Percentiles rank a stretch among this genome's conserved stretches.
Conservation (phyloP, 2,329 filamentous ascomycete genomes). For the Calonectria montana region DNA sequence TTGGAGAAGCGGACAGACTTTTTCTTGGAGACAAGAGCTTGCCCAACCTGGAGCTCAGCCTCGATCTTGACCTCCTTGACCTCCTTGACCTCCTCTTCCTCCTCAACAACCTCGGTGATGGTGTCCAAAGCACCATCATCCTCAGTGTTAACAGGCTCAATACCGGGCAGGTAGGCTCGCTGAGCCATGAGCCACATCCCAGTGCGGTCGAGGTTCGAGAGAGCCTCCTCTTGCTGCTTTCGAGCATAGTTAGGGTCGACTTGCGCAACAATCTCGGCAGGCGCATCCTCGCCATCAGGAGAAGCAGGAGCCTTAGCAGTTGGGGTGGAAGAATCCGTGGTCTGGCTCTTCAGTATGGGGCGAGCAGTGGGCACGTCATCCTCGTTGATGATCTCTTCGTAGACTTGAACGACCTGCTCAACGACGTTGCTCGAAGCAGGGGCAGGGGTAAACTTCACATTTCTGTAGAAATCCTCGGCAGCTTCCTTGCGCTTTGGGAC, state of each 20-base stretch:
- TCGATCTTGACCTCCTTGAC: conserved; percentile 43
- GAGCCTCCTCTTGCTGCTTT: conserved; percentile 76
- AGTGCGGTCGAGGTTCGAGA: conserved; percentile 85
- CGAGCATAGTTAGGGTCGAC: conserved; percentile 81
- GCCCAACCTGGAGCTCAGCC: conserved; percentile 41
- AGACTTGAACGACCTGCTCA: conserved; percentile 75
- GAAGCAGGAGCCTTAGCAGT: conserved; percentile 50
- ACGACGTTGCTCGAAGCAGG: conserved; percentile 55
- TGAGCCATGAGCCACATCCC: conserved; percentile 89
- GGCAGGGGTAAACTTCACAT: conserved; percentile 50
- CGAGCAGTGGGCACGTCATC: conserved; percentile 75
- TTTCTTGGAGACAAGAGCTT: conserved; percentile 58
- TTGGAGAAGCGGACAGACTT: conserved; percentile 83
- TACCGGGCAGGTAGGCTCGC: conserved; percentile 77
- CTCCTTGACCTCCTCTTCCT: conserved; percentile 43
- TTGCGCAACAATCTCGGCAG: conserved; percentile 74
- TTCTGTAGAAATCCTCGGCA: conserved; percentile 54
- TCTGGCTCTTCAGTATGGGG: conserved; percentile 51
- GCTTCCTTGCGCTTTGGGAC: conserved; percentile 51
- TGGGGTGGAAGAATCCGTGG: conserved; percentile 47
- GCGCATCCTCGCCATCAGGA: conserved; percentile 65
- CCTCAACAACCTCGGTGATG: conserved; percentile 47
- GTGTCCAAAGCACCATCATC: conserved; percentile 51
- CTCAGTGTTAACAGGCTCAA: conserved; percentile 61
- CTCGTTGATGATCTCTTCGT: conserved; percentile 61